phyloP scores from a whole-genome alignment of 1,139 yeast species.

The Martiniozyma asiatica region DNA sequence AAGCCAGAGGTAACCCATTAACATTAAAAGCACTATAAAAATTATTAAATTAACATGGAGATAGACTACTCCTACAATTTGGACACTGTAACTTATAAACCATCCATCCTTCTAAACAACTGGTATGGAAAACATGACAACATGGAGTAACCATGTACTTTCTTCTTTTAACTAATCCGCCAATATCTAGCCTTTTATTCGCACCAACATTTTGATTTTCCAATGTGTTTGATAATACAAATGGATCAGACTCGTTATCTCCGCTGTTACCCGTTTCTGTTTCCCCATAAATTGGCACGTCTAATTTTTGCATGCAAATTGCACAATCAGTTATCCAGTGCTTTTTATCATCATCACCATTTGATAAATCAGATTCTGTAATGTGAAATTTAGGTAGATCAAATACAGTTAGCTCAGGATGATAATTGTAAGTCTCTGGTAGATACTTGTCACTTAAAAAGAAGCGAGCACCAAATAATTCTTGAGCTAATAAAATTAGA shows the following conservation, averaged over 20 bases:
- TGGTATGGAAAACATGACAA: slow-evolving; percentile 76
- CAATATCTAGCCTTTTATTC: slow-evolving; percentile 7
- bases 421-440: slow-evolving; percentile 76
- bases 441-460: slow-evolving; percentile 65
- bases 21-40: no score
- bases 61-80: slow-evolving; percentile 75
- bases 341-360: slow-evolving; percentile 16
- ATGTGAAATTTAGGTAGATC: slow-evolving; percentile 44
- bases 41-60: slow-evolving; percentile 67
- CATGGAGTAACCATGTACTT: slow-evolving; percentile 89
- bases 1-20: no score
- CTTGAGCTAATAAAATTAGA: slow-evolving; percentile 45
- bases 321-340: slow-evolving; percentile 56
- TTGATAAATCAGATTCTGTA: slow-evolving; percentile 12
- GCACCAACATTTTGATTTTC: background rate
- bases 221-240: background rate
- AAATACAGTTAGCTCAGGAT: slow-evolving; percentile 44
- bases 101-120: slow-evolving; percentile 90
- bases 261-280: background rate
- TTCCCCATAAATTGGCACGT: slow-evolving; percentile 35
- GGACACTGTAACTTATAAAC: slow-evolving; percentile 87
- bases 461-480: slow-evolving; percentile 65
- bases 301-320: slow-evolving; percentile 74
- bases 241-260: background rate
- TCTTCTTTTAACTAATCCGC: slow-evolving; percentile 23